Percentiles rank a stretch among this genome's conserved stretches.
phyloP scores from a whole-genome alignment of 2,329 filamentous ascomycete genomes.

The Aureobasidium musti region DNA sequence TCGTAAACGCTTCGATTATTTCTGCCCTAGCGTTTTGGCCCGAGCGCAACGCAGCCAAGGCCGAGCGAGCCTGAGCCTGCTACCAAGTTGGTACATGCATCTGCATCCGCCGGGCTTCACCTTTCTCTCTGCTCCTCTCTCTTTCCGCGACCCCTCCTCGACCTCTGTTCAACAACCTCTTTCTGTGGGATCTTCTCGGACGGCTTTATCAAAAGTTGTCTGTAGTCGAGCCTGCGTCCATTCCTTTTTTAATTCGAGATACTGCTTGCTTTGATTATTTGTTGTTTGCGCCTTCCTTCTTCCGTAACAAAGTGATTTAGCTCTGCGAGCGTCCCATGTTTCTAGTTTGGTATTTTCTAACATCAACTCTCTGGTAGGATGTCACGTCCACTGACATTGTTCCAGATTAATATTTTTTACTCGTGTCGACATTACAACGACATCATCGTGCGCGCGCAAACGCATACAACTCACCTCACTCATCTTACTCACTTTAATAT shows the following conservation, averaged over 20 bases:
- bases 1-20: constrained; percentile 26
- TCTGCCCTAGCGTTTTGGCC: constrained; percentile 17
- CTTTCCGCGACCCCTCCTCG: constrained; percentile 24
- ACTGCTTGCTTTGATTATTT: constrained; percentile 29
- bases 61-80: constrained; percentile 24
- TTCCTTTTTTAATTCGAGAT: constrained; percentile 27
- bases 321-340: constrained; percentile 28
- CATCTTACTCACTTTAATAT: constrained; percentile 19
- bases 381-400: neutral
- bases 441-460: constrained; percentile 19
- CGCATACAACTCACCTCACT: constrained; percentile 4
- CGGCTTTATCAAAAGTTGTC: constrained; percentile 16
- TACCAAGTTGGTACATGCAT: constrained; percentile 25
- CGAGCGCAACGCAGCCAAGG: constrained; percentile 18
- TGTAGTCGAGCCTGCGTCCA: constrained; percentile 27
- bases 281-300: constrained; percentile 27
- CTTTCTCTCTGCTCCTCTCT: constrained; percentile 17
- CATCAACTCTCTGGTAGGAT: neutral
- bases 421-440: constrained; percentile 17
- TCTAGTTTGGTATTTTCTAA: constrained; percentile 14
- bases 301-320: constrained; percentile 25
- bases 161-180: constrained; percentile 8
- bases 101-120: constrained; percentile 17
- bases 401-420: constrained; percentile 18
- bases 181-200: constrained; percentile 28